phyloP scores from a whole-genome alignment of 1,139 yeast genomes.

The Candida labiduridarum region DNA sequence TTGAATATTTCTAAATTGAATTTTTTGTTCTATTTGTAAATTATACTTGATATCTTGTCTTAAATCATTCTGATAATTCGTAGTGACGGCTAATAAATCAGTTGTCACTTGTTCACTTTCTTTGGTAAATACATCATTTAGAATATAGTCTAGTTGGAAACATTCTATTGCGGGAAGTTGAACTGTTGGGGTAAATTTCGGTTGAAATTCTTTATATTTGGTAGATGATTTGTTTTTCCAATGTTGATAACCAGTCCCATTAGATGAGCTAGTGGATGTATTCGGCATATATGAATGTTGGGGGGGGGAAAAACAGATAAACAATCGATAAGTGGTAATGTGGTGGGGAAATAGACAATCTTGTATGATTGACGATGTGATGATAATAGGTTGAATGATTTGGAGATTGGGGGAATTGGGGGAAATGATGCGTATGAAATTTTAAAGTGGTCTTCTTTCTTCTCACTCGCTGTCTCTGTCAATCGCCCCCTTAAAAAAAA shows the following conservation, averaged over 20 bases:
- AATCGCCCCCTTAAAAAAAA: background rate
- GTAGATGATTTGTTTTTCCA: slow-evolving; percentile 6
- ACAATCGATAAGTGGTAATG: background rate
- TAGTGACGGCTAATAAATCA: slow-evolving; percentile 35
- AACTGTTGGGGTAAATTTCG: slow-evolving; percentile 14
- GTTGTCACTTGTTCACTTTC: slow-evolving; percentile 38
- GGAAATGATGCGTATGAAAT: too few species aligned
- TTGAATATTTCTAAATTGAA: slow-evolving; percentile 38
- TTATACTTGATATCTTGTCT: slow-evolving; percentile 37
- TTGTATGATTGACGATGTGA: background rate
- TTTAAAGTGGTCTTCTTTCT: too few species aligned
- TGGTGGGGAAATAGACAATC: background rate
- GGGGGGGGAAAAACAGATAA: background rate
- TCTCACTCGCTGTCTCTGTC: background rate
- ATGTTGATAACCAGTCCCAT: slow-evolving; percentile 2
- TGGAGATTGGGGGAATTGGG: too few species aligned
- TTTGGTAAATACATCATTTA: slow-evolving; percentile 29
- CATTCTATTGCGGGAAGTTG: slow-evolving; percentile 38
- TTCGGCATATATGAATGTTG: background rate
- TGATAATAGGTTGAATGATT: too few species aligned
- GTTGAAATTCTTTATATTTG: slow-evolving; percentile 16
- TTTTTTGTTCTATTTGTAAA: slow-evolving; percentile 38
- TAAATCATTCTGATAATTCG: slow-evolving; percentile 45
- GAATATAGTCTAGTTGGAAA: slow-evolving; percentile 41
- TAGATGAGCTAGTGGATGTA: background rate